Percentiles rank a stretch among this genome's conserved stretches.
Evolutionary conservation across 257 asterid genomes (phyloP).

Genomic region (Nemophila menziesii): DNA sequence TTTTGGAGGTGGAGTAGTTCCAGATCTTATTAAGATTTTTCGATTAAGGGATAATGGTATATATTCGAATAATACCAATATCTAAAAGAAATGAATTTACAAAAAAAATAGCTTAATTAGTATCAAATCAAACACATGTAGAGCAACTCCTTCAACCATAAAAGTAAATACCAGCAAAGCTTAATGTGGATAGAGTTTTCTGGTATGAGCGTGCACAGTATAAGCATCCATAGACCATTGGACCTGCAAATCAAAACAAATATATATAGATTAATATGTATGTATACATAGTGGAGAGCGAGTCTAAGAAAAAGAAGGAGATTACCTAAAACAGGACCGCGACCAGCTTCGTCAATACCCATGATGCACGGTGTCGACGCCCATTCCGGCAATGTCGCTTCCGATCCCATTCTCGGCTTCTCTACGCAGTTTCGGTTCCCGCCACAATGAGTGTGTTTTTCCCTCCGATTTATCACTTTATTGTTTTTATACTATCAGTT

Average conservation of each 20-base stretch:
- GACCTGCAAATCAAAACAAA: slow-evolving; percentile 38
- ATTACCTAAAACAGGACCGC: slow-evolving; percentile 95
- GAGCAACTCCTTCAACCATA: neutral
- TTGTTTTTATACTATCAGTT: no score
- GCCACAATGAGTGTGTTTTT: neutral
- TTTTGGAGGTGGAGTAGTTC: no score
- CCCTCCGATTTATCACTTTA: neutral
- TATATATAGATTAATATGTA: neutral
- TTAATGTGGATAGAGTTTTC: slow-evolving; percentile 71
- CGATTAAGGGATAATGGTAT: neutral
- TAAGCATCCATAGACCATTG: slow-evolving; percentile 94
- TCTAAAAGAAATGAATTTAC: neutral
- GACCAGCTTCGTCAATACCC: slow-evolving; percentile 99
- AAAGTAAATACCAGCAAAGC: slow-evolving; percentile 57
- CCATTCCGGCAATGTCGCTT: slow-evolving; percentile 48
- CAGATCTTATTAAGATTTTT: neutral
- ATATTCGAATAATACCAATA: neutral
- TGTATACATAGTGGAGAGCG: neutral
- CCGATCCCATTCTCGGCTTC: slow-evolving; percentile 34
- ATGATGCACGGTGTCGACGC: slow-evolving; percentile 80
- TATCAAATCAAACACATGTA: neutral
- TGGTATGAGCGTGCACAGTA: slow-evolving; percentile 72
- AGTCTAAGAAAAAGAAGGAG: neutral
- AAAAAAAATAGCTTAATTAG: neutral
- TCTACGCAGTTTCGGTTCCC: neutral